Evolutionary conservation across 768 basidiomycete genomes (phyloP).

Genomic region (Lentinus tigrinus): DNA sequence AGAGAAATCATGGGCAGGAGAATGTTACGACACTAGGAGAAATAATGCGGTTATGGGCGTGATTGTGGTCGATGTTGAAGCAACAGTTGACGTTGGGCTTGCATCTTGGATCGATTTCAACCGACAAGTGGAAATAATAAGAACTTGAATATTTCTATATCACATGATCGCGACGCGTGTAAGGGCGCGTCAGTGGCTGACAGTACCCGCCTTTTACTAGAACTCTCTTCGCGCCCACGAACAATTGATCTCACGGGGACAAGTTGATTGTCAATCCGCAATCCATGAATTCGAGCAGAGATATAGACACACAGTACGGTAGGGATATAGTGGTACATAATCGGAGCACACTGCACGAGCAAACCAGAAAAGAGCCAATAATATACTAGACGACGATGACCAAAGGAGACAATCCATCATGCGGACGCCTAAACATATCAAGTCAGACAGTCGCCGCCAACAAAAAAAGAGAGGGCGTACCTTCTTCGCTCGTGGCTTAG

Average conservation of each 20-base stretch:
- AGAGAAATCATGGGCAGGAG: not conserved
- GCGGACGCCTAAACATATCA: conserved; percentile 3
- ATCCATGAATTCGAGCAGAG: conserved; percentile 9
- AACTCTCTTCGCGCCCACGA: not conserved
- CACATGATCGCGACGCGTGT: conserved; percentile 11
- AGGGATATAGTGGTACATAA: conserved; percentile 16
- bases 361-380: conserved; percentile 12
- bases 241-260: not conserved
- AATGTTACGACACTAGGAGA: too few relatives aligned
- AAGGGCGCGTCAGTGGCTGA: conserved; percentile 8
- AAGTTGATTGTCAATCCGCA: not conserved
- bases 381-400: conserved; percentile 9
- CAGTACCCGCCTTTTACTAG: not conserved
- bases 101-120: too few relatives aligned
- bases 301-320: conserved; percentile 14
- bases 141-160: not conserved
- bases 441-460: not conserved
- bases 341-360: conserved; percentile 9
- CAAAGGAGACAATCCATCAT: not conserved
- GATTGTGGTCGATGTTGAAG: too few relatives aligned
- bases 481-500: conserved; percentile 24
- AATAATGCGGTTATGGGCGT: too few relatives aligned
- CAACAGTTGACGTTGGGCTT: too few relatives aligned
- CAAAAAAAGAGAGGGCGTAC: not conserved
- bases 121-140: too few relatives aligned